These are phyloP conservation scores for Alternaria dauci DNA, from an alignment of 2,329 filamentous ascomycete genomes.

Conservation along the genomic window DNA sequence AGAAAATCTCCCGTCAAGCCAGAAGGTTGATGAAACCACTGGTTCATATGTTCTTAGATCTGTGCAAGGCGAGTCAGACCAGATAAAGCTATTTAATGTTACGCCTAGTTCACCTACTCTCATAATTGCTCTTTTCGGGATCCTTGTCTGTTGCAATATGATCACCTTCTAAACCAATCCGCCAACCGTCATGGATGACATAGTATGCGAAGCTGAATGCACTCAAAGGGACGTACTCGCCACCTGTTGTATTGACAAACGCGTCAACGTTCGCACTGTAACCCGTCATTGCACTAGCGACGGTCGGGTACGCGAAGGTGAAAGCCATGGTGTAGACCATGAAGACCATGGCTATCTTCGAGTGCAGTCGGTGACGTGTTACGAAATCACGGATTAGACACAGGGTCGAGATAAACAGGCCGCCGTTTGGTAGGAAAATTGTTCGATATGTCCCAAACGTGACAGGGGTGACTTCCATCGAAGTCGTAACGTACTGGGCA, in stretches of 20 bases:
- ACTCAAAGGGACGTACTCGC: slow-evolving; percentile 16
- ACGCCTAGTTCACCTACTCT: background rate
- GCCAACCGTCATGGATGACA: slow-evolving; percentile 27
- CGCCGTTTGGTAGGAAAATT: slow-evolving; percentile 22
- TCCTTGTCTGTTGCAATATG: slow-evolving; percentile 4
- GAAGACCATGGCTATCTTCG: slow-evolving; percentile 28
- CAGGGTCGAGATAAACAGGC: slow-evolving; percentile 3
- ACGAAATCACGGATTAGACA: slow-evolving; percentile 16
- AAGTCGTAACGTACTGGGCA: slow-evolving; percentile 27
- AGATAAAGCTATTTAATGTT: background rate
- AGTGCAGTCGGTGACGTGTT: slow-evolving; percentile 19
- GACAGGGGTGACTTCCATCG: slow-evolving; percentile 29
- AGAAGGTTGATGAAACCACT: background rate
- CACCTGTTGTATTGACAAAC: slow-evolving; percentile 13
- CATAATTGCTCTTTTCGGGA: background rate
- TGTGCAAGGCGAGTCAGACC: background rate
- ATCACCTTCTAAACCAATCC: slow-evolving; percentile 9
- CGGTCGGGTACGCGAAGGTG: slow-evolving; percentile 26
- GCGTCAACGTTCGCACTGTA: slow-evolving; percentile 21
- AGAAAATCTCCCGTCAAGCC: background rate
- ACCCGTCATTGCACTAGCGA: slow-evolving; percentile 33
- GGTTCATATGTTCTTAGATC: background rate
- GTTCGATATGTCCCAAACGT: slow-evolving; percentile 29
- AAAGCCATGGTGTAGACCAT: slow-evolving; percentile 29
- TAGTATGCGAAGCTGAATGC: slow-evolving; percentile 15